Conservation (phyloP, 768 basidiomycete genomes). For the Leccinum truebloodii region DNA sequence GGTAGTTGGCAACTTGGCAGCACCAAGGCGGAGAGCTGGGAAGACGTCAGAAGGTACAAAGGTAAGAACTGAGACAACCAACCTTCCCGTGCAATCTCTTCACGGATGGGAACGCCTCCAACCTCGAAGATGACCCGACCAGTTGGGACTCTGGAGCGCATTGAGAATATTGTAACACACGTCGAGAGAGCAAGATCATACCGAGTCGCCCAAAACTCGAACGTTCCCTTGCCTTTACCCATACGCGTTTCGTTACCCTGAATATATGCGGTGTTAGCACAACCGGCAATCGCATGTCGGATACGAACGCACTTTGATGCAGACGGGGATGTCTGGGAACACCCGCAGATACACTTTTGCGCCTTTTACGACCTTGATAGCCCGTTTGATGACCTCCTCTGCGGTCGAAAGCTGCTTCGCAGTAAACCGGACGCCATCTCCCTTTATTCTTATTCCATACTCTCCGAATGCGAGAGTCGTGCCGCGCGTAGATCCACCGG, state of each 20-base stretch:
- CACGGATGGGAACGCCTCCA: conserved; percentile 84
- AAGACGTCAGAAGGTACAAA: conserved; percentile 1
- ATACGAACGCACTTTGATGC: conserved; percentile 73
- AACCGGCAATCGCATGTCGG: neutral
- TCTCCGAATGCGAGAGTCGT: conserved; percentile 91
- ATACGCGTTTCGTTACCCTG: conserved; percentile 98
- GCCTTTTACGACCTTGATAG: conserved; percentile 88
- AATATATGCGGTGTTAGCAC: conserved; percentile 4
- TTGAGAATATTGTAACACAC: neutral
- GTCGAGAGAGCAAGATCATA: conserved; percentile 35
- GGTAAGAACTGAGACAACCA: neutral
- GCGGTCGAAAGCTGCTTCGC: conserved; percentile 90
- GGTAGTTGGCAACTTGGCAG: conserved; percentile 80
- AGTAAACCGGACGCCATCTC: conserved; percentile 74
- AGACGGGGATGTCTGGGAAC: conserved; percentile 97
- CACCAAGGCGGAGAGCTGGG: conserved; percentile 83
- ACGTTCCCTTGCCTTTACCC: conserved; percentile 98
- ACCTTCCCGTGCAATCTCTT: conserved; percentile 94
- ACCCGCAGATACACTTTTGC: conserved; percentile 84
- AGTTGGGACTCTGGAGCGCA: conserved; percentile 63
- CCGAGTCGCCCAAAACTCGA: conserved; percentile 97
- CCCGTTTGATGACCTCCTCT: conserved; percentile 85
- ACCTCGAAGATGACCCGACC: conserved; percentile 95
- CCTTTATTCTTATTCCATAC: conserved; percentile 89
- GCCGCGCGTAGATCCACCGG: conserved; percentile 89